Percentiles rank a stretch among this genome's conserved stretches.
phyloP scores from a whole-genome alignment of 1,284 basidiomycete genomes.

The Mrakiaceae sp. region DNA sequence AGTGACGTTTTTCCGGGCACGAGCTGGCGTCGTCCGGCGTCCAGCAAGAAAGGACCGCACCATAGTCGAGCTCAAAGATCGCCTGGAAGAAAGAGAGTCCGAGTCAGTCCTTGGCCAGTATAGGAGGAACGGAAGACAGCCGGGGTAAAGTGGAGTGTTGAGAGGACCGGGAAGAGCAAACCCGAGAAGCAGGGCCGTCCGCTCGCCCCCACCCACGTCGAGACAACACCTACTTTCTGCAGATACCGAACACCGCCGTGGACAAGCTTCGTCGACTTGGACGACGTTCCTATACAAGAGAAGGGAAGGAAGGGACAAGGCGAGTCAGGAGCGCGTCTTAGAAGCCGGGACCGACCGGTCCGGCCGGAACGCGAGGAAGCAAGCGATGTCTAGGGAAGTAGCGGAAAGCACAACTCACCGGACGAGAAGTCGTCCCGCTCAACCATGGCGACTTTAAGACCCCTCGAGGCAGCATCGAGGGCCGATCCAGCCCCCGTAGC shows the following conservation, averaged over 20 bases:
- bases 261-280: constrained; percentile 94
- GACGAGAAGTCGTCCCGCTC: constrained; percentile 88
- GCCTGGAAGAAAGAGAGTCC: constrained; percentile 37
- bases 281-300: constrained; percentile 61
- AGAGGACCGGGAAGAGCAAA: no score
- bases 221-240: constrained; percentile 48
- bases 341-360: background rate
- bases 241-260: constrained; percentile 96
- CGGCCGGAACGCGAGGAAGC: background rate
- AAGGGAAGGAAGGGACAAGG: background rate
- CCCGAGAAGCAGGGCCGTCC: no score
- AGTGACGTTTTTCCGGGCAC: background rate
- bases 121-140: no score
- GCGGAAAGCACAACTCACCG: constrained; percentile 41
- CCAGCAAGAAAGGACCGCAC: constrained; percentile 23
- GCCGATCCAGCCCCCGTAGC: constrained; percentile 92
- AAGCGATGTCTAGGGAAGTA: background rate
- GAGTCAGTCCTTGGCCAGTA: background rate
- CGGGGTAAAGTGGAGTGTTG: no score
- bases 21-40: background rate
- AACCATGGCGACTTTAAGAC: constrained; percentile 83
- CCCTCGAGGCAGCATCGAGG: constrained; percentile 83
- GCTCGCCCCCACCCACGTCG: no score
- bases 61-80: constrained; percentile 89
- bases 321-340: background rate